These are phyloP conservation scores for Yarrowia sp. DNA, from an alignment of 805 yeast genomes.

Conservation along the genomic window DNA sequence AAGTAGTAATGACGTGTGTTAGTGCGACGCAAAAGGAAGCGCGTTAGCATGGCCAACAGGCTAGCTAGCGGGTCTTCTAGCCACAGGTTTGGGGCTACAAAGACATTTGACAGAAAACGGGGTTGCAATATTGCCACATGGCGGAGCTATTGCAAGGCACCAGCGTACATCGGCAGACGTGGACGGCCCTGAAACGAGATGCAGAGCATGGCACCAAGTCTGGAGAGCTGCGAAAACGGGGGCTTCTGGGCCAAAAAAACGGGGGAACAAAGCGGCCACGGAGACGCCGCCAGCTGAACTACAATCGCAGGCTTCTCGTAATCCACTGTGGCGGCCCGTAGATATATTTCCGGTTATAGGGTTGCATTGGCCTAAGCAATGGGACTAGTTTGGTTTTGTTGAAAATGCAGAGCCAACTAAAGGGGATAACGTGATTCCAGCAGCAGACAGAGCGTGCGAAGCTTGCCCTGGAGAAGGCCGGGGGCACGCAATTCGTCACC, in stretches of 20 bases:
- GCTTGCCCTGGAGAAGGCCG: too few relatives aligned
- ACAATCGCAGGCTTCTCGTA: too few relatives aligned
- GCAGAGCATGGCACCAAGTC: too few relatives aligned
- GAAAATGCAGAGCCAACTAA: too few relatives aligned
- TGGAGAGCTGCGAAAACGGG: neutral
- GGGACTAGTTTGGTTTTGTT: neutral
- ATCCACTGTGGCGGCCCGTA: neutral
- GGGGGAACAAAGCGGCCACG: too few relatives aligned
- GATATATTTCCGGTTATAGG: conserved; percentile 3
- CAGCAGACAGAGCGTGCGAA: too few relatives aligned
- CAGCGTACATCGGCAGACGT: too few relatives aligned
- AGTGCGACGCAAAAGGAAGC: neutral
- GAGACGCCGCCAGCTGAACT: too few relatives aligned
- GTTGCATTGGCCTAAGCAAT: conserved; percentile 3
- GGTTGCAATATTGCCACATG: neutral
- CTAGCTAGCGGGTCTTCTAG: neutral
- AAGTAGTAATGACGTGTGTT: too few relatives aligned
- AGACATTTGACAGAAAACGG: conserved; percentile 19
- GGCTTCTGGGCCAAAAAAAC: too few relatives aligned
- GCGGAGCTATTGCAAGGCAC: neutral
- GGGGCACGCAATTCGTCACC: too few relatives aligned
- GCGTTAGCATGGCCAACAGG: neutral
- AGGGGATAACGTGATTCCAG: neutral
- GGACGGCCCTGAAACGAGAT: too few relatives aligned
- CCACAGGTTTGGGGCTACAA: neutral